Conservation (phyloP, 1,284 basidiomycete species). For the Trametes versicolor region DNA sequence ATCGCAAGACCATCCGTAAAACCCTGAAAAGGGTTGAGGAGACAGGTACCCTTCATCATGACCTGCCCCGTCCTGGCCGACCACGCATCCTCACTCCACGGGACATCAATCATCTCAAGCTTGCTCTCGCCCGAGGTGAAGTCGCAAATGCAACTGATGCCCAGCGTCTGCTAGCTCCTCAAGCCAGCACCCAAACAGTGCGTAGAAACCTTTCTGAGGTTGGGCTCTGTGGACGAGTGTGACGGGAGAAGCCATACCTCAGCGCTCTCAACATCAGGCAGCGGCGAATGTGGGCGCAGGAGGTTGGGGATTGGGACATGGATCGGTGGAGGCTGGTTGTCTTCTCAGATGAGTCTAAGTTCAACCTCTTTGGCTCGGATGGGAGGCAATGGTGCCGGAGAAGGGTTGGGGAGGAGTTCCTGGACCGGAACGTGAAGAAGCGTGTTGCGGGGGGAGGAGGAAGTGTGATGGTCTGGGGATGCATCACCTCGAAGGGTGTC, state of each 20-base stretch:
- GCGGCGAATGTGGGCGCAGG: slow-evolving; percentile 5
- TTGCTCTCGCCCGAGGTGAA: neutral
- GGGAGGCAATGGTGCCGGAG: slow-evolving; percentile 17
- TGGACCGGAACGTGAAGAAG: slow-evolving; percentile 12
- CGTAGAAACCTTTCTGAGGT: slow-evolving; percentile 1
- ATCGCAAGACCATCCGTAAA: neutral
- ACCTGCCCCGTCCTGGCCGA: slow-evolving; percentile 4
- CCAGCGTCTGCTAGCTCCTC: neutral
- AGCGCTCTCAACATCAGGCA: neutral
- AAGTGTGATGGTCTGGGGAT: slow-evolving; percentile 22
- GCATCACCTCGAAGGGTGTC: slow-evolving; percentile 4
- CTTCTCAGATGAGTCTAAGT: slow-evolving; percentile 20
- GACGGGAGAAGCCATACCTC: slow-evolving; percentile 7
- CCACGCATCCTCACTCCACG: neutral
- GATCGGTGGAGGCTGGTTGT: slow-evolving; percentile 3
- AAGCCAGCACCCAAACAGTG: slow-evolving; percentile 2
- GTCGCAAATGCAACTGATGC: slow-evolving; percentile 4
- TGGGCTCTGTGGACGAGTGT: slow-evolving; percentile 8
- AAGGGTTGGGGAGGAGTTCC: slow-evolving; percentile 15
- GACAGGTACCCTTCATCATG: neutral
- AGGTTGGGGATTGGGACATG: neutral
- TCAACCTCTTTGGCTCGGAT: slow-evolving; percentile 23
- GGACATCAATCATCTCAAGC: neutral
- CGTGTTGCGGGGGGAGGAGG: slow-evolving; percentile 9
- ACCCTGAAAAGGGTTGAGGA: neutral